Evolutionary conservation across 75 land plant genomes (phyloP), one percentile per base, ranked within the genome.

Genomic region (Ceratopteris richardii): DNA sequence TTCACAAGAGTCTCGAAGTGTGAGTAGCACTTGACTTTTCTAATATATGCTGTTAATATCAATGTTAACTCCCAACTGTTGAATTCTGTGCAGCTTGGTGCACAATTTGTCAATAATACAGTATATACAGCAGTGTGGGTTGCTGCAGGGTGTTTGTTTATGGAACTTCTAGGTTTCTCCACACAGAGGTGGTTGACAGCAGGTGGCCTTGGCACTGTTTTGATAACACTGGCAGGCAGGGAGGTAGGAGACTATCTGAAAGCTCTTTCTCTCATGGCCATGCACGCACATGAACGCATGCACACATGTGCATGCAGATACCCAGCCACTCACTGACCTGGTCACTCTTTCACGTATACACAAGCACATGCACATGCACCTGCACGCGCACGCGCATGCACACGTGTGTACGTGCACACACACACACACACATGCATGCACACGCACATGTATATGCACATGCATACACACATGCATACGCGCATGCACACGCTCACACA

Each of bases 151-250:
- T 80, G 90, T 65, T 64, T 93, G 44, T 93, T 93, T 63, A 83
- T 93, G 95, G 95, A 93, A 65, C 76, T 93, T 52, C 54, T 93
- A 25, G 98, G 98, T 27, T 88, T 89, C 59, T 84, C 95, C 12
- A 88, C 95, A 1, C 90, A 88, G 65, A 93, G 77, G 64, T 88
- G 90, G 95, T 46, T 93, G 13, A 85, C 95, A 58, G 98, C 95
- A 60, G 98, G 98, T 66, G 98, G 98, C 29, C 81, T 93, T 66
- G 95, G 95, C 43, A 88, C 95, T 53, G 95, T 93, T 0, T 64
- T 93, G 59, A 63, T 93, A 42, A 93, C 98, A 25, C 87, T 93
- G 61, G 95, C 95, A 61, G 98, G 98, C 39, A 85, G 98, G 48
- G 98, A 93, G 95, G 98, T 94, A 58, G 22, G 63, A 19, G 29